Evolutionary conservation across 306 rosid genomes (phyloP), one percentile per base, ranked within the genome.

Genomic region (Cajanus cajan): DNA sequence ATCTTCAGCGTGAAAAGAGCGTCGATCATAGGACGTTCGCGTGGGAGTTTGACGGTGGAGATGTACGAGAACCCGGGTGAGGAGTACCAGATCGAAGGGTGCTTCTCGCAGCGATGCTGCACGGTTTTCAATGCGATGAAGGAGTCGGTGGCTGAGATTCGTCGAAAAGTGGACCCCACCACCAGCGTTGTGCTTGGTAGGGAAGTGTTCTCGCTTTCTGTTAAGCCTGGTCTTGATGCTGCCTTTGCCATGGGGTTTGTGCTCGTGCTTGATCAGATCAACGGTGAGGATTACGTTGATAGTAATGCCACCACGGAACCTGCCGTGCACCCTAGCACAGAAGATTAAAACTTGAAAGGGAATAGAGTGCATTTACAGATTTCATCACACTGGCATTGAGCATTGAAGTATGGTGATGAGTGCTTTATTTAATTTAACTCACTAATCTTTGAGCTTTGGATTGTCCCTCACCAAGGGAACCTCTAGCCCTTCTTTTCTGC

Each of bases 161-260:
- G 71, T 67, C 98, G 98, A 66, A 95, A 95, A 75, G 98, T 92
- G 82, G 98, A 95, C 69, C 87, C 88, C 16, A 83, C 98, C 16
- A 95, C 98, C 1, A 58, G 78, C 6, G 94, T 92, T 58, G 28
- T 86, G 90, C 96, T 95, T 77, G 98, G 93, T 6, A 95, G 86
- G 43, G 97, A 92, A 78, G 98, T 92, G 1, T 90, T 95, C 85
- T 85, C 96, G 9, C 90, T 95, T 12, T 70, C 63, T 31, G 73
- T 95, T 22, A 90, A 89, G 80, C 87, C 97, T 1, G 97, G 94
- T 1, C 91, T 95, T 44, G 98, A 95, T 22, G 96, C 82, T 13
- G 94, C 98, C 13, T 91, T 92, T 28, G 94, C 94, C 3, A 95
- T 95, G 98, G 98, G 91, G 0, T 83, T 95, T 62, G 91, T 95